Conservation (phyloP, 2,329 filamentous ascomycete genomes). For the Fusarium agapanthi region DNA sequence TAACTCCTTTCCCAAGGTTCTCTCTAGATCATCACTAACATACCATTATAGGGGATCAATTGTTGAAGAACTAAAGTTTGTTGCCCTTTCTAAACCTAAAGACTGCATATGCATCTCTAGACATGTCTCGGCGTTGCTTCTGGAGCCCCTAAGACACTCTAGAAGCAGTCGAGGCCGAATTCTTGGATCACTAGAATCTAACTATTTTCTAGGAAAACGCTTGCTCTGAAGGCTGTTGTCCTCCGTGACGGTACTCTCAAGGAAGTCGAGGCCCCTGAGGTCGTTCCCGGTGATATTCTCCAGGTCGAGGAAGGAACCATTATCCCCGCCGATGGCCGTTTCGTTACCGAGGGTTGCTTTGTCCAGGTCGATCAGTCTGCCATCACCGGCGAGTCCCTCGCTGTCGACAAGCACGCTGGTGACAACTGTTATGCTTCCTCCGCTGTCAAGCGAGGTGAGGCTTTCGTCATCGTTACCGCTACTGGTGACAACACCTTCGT, state of each 20-base stretch:
- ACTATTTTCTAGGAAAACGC: too few species aligned
- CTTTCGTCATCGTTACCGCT: slow-evolving; percentile 81
- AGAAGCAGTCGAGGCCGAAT: too few species aligned
- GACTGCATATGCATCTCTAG: too few species aligned
- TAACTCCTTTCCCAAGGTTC: too few species aligned
- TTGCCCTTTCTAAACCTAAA: too few species aligned
- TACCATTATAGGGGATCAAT: too few species aligned
- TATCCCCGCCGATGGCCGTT: slow-evolving; percentile 86
- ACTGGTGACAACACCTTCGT: slow-evolving; percentile 93
- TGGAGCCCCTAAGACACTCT: too few species aligned
- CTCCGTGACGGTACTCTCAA: slow-evolving; percentile 79
- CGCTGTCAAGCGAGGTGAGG: slow-evolving; percentile 89
- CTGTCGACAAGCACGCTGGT: slow-evolving; percentile 85
- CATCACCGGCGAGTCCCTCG: slow-evolving; percentile 91
- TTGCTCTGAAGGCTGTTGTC: slow-evolving; percentile 86
- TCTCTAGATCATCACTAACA: too few species aligned
- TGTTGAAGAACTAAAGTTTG: too few species aligned
- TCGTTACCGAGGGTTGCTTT: slow-evolving; percentile 84
- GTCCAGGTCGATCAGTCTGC: slow-evolving; percentile 92
- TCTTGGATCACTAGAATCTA: too few species aligned
- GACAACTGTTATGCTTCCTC: slow-evolving; percentile 88
- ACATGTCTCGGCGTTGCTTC: too few species aligned
- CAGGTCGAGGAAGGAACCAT: slow-evolving; percentile 92
- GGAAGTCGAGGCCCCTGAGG: slow-evolving; percentile 83
- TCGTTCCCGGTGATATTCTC: slow-evolving; percentile 90